Base-by-base conservation (phyloP, 768 basidiomycete genomes). In the Termitomyces sp. region DNA sequence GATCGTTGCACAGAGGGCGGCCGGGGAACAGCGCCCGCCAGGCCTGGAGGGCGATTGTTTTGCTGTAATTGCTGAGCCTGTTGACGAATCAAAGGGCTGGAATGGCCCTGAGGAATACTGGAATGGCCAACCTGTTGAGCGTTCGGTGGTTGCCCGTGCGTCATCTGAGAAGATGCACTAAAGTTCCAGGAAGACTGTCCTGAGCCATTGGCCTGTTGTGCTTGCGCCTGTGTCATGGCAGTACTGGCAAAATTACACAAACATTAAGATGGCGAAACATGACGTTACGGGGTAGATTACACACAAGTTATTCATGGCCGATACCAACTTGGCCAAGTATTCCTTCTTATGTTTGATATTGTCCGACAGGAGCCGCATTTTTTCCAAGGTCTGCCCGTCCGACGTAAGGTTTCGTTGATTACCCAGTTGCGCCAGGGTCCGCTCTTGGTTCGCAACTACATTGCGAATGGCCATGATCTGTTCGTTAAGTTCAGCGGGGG, bases 271-370 rank as follows among this genome's bases (percentile, higher is more conserved):
- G 14, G 35, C 23, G 7, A 25, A 35, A 46, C 7, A 32, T 5
- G 14, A 23, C 3, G 5, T 56, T 16, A 27, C 21, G 21, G 43
- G 52, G 39, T 25, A 47, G 64, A 19, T 28, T 2, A 57, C 76
- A 52, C 65, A 79, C 77, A 75, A 59, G 37, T 72, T 71, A n/a
- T 68, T 67, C 19, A 68, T 62, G 47, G 70, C 66, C 23, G 63
- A 52, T 5, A 72, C 50, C 42, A 82, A 64, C 56, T 73, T 77
- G 48, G 48, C 48, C 35, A 75, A 64, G 50, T 72, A 51, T 0
- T 82, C 80, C 68, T 73, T 79, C 59, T 71, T 72, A 27, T 27
- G 48, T 43, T 61, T 62, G 17, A 72, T 59, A 2, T 76, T 73
- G 5, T 54, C 53, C n/a, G 63, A 57, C 17, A 68, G 5, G 19